Percentiles rank a stretch among this genome's conserved stretches.
Evolutionary conservation across 2,329 filamentous ascomycete species (phyloP).

Genomic region (Fusarium cicatricum): DNA sequence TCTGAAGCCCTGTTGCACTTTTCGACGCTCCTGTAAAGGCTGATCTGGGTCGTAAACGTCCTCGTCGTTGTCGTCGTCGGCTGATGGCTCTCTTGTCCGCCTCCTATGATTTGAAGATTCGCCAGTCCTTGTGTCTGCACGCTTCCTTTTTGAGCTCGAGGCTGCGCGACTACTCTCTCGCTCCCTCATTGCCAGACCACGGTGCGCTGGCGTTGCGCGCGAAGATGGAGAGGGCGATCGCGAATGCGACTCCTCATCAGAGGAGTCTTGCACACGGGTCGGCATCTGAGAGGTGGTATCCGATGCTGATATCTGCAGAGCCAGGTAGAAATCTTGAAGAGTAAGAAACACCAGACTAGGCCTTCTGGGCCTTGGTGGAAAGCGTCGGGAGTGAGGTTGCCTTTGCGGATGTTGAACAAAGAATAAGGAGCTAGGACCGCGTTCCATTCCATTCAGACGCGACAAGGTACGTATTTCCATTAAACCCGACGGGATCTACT

Average conservation of each 20-base stretch:
- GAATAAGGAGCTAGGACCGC: constrained; percentile 6
- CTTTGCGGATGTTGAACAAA: constrained; percentile 3
- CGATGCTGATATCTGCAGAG: background rate
- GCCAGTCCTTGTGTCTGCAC: constrained; percentile 37
- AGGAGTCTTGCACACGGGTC: constrained; percentile 30
- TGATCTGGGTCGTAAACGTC: constrained; percentile 84
- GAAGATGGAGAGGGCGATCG: constrained; percentile 33
- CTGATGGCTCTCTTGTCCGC: constrained; percentile 37
- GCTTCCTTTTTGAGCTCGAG: constrained; percentile 46
- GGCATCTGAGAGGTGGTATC: constrained; percentile 36
- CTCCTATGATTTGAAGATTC: constrained; percentile 36
- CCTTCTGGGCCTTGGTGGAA: background rate
- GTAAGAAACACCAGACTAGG: background rate
- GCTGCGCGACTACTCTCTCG: constrained; percentile 29
- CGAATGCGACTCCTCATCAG: constrained; percentile 34
- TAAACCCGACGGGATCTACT: no score
- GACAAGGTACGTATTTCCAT: constrained; percentile 22
- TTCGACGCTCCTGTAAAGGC: constrained; percentile 74
- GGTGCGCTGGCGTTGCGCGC: constrained; percentile 29
- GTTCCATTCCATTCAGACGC: constrained; percentile 31
- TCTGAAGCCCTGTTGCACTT: constrained; percentile 74
- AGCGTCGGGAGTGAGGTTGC: background rate
- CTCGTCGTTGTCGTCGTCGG: constrained; percentile 30
- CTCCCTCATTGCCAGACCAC: constrained; percentile 40
- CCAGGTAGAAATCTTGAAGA: background rate